Base-by-base conservation (phyloP, 352 stramenopile species). In the Phytophthora europaea region DNA sequence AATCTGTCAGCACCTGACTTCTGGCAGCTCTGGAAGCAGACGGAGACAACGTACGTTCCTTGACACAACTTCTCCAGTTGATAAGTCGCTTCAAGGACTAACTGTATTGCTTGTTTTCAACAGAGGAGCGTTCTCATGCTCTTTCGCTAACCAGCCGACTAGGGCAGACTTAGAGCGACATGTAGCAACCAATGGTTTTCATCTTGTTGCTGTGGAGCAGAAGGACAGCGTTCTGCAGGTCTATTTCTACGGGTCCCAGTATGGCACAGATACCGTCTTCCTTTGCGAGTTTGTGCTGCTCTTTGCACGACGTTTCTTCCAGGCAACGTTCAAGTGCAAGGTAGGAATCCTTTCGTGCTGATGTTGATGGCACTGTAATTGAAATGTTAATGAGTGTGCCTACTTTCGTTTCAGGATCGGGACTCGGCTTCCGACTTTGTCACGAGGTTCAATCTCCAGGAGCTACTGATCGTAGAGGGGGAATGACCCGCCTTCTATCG, bases 311-410 rank as follows among this genome's bases (percentile, higher is more conserved):
- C 78, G 79, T n/a, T 95, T 93, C 71, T 95, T 95, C 76, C 86
- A 94, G 57, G 84, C 86, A 22, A 94, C 86, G 1, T 95, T 95
- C 75, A 95, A 95, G 54, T 93, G 86, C 84, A 80, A 85, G 82
- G 88, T 93, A 70, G 33, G 18, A 50, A 45, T 43, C 12, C 36
- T 15, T 43, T 45, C 36, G n/a, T 45, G 12, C 7, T 45, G 7
- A 15, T n/a, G 13, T 43, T n/a, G 36, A 16, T 3, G 12, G 34
- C 15, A 43, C 8, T 45, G 36, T 13, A 45, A 13, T 38, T 9
- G 10, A 38, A 38, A 45, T 45, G 5, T n/a, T 45, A 16, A 45
- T 16, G 38, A 6, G 38, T 45, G 12, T 45, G 38, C 18, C 13
- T 43, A 43, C 36, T 45, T 4, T 20, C 38, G 43, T 23, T 50